phyloP scores from a whole-genome alignment of 352 stramenopile species.

The Blastocystis sp. region DNA sequence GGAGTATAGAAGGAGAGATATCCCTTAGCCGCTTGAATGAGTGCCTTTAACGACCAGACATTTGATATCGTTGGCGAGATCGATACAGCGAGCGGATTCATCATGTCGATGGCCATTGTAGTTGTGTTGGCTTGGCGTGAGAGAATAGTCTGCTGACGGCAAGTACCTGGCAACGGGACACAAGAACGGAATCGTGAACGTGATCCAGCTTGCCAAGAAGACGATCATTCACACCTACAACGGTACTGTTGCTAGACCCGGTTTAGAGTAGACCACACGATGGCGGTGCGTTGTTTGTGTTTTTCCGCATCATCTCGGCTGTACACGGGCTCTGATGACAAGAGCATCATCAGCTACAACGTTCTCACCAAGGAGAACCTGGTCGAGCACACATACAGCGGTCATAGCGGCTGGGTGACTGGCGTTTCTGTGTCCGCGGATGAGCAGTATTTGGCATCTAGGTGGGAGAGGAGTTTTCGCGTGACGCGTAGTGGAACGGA shows the following conservation, averaged over 20 bases:
- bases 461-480: neutral
- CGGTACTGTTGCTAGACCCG: neutral
- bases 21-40: neutral
- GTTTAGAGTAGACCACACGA: constrained; percentile 47
- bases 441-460: constrained; percentile 46
- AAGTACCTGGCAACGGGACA: constrained; percentile 25
- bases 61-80: neutral
- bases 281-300: constrained; percentile 12
- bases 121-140: neutral
- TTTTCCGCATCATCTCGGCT: constrained; percentile 26
- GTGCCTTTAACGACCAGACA: neutral
- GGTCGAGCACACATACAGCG: neutral
- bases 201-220: constrained; percentile 6
- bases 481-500: constrained; percentile 24
- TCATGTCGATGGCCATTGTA: constrained; percentile 45
- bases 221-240: constrained; percentile 7
- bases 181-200: constrained; percentile 46
- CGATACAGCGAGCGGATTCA: constrained; percentile 43
- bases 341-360: constrained; percentile 33
- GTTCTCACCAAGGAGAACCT: neutral
- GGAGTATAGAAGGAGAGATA: constrained; percentile 37
- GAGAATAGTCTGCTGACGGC: constrained; percentile 8
- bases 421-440: constrained; percentile 30
- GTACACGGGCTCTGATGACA: constrained; percentile 61
- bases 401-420: constrained; percentile 31